Base-by-base conservation (phyloP, 2,329 filamentous ascomycete genomes). In the Emergomyces pasteurianus region DNA sequence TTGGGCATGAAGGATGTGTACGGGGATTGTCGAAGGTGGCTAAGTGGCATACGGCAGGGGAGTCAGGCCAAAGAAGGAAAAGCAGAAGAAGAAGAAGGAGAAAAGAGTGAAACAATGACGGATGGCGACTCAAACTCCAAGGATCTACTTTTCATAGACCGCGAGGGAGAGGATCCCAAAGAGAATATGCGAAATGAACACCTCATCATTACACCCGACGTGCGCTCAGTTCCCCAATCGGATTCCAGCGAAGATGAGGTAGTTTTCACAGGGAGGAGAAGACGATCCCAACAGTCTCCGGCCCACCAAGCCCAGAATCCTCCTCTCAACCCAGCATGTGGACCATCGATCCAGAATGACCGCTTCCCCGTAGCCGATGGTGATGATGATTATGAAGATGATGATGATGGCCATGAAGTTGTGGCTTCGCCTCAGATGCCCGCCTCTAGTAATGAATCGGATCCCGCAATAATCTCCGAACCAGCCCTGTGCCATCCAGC, bases 181-280 rank as follows among this genome's bases (percentile, higher is more conserved):
- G 43, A 43, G 38, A 12, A 31, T 18, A 34, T 52, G 31, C 21
- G 16, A 59, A 6, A 9, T 31, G 40, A 43, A 46, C 34, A 34
- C 23, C 26, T 26, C 23, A 46, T 40, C 26, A 34, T 23, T n/a
- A 7, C 40, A 14, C 18, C 16, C 28, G 21, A 31, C 58, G 18
- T 31, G n/a, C 49, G 12, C 18, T 12, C n/a, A 31, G 14, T n/a
- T 34, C 6, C 57, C 12, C 46, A 34, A 10, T 28, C 23, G 0
- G 79, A 84, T 64, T 89, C 87, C 0, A 88, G 86, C 67, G 88
- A 89, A 55, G 89, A 96, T 53, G 74, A 76, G 61, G 68, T 77
- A 40, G 70, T 77, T 7, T 77, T 76, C 54, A 67, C 62, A 23
- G 74, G 74, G 23, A 69, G 74, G 60, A 68, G 63, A 21, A 68